Conservation (phyloP, 164 flowering plant genomes). For the Akebia trifoliata region DNA sequence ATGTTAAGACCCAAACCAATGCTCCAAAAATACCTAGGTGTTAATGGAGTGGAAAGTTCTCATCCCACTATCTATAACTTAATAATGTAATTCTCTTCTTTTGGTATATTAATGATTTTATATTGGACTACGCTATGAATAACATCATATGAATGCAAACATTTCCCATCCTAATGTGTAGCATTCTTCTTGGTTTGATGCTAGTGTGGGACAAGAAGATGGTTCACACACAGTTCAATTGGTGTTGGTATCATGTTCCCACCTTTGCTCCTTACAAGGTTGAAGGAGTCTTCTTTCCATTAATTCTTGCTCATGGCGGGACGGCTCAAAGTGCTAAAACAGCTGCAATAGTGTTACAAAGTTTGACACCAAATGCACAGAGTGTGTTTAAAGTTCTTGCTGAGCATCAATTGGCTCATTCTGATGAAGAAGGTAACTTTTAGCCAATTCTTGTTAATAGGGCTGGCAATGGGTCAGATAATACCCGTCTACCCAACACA, state of each 20-base stretch:
- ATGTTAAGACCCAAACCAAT: too few species aligned
- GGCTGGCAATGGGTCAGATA: too few species aligned
- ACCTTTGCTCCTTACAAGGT: conserved; percentile 84
- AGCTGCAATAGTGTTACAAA: conserved; percentile 82
- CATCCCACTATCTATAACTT: too few species aligned
- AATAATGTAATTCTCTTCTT: too few species aligned
- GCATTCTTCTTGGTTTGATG: conserved; percentile 11
- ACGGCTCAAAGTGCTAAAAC: conserved; percentile 74
- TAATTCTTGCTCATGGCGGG: conserved; percentile 72
- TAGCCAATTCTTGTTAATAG: background rate
- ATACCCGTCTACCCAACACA: too few species aligned
- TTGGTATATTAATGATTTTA: too few species aligned
- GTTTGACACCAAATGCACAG: conserved; percentile 97
- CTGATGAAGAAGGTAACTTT: conserved; percentile 79
- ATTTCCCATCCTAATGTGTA: too few species aligned
- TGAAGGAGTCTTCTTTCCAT: conserved; percentile 72
- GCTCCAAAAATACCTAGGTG: too few species aligned
- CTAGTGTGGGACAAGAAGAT: conserved; percentile 98
- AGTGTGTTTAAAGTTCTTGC: conserved; percentile 88
- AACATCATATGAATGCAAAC: too few species aligned
- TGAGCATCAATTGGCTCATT: conserved; percentile 70
- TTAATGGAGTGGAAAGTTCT: too few species aligned
- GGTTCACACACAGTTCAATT: conserved; percentile 91
- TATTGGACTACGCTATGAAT: too few species aligned
- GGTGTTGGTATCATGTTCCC: conserved; percentile 96